Evolutionary conservation across 805 yeast genomes (phyloP).

Genomic region (Metschnikowia arizonensis): DNA sequence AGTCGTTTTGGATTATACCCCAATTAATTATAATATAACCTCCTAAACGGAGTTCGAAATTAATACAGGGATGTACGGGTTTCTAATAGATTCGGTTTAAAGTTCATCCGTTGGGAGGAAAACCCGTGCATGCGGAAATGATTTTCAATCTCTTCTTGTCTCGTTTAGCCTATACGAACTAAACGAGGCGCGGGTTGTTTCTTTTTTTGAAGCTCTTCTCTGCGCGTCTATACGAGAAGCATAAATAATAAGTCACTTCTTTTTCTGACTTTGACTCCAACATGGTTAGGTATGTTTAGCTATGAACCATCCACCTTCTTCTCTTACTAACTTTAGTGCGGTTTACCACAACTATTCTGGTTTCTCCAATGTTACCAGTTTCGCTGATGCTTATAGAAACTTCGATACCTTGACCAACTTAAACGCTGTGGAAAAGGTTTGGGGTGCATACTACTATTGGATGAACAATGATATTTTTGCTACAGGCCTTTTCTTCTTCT

Average conservation of each 20-base stretch:
- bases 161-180: conserved; percentile 2
- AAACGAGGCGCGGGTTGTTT: conserved; percentile 2
- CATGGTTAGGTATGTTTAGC: conserved; percentile 18
- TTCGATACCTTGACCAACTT: conserved; percentile 11
- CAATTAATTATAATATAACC: too few relatives aligned
- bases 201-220: conserved; percentile 3
- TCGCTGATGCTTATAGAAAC: conserved; percentile 26
- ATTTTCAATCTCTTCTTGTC: too few relatives aligned
- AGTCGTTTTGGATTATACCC: too few relatives aligned
- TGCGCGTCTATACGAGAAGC: conserved; percentile 4
- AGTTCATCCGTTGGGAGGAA: too few relatives aligned
- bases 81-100: too few relatives aligned
- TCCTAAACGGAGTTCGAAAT: too few relatives aligned
- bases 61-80: too few relatives aligned
- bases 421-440: conserved; percentile 43
- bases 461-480: conserved; percentile 54
- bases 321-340: conserved; percentile 21
- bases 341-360: conserved; percentile 35
- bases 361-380: conserved; percentile 29
- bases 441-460: conserved; percentile 56
- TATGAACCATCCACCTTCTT: too few relatives aligned
- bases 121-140: too few relatives aligned
- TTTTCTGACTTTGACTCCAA: not conserved
- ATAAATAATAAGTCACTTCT: not conserved
- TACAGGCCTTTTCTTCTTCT: conserved; percentile 52